Conservation (phyloP, 164 flowering plant genomes). For the Macadamia tetraphylla region DNA sequence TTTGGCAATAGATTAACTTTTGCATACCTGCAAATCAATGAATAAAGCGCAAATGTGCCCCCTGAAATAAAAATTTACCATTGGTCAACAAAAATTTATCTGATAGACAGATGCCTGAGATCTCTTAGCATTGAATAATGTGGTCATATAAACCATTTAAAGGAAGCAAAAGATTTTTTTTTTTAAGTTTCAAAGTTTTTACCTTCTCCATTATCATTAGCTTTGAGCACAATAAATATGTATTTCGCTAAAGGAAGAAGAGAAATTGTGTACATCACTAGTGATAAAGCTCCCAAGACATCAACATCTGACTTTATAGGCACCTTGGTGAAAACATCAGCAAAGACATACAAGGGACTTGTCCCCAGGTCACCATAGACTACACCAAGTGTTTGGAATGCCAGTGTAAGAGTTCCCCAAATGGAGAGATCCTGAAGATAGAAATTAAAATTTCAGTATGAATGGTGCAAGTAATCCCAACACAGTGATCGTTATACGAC, state of each 20-base stretch:
- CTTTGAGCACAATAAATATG: slow-evolving; percentile 22
- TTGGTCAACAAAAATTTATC: background rate
- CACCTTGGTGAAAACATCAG: slow-evolving; percentile 14
- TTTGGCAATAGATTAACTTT: slow-evolving; percentile 5
- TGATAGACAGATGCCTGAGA: background rate
- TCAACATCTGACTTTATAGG: slow-evolving; percentile 12
- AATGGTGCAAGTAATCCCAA: background rate
- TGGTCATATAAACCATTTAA: background rate
- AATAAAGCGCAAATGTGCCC: slow-evolving; percentile 9
- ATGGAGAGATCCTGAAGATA: background rate
- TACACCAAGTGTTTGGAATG: slow-evolving; percentile 30
- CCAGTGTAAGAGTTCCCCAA: slow-evolving; percentile 8
- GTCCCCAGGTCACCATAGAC: slow-evolving; percentile 34
- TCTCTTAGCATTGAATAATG: background rate
- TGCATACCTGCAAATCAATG: slow-evolving; percentile 9
- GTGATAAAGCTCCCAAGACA: slow-evolving; percentile 24
- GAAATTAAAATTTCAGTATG: background rate
- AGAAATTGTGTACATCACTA: slow-evolving; percentile 24
- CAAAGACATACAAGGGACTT: slow-evolving; percentile 23
- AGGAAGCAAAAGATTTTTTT: background rate
- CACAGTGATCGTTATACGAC: background rate
- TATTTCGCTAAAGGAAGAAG: slow-evolving; percentile 27
- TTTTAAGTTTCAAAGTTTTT: background rate
- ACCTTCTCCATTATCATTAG: slow-evolving; percentile 35
- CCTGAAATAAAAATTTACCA: background rate